Percentiles rank a stretch among this genome's conserved stretches.
Evolutionary conservation across 306 rosid genomes (phyloP).

Genomic region (Cicer yamashitae): DNA sequence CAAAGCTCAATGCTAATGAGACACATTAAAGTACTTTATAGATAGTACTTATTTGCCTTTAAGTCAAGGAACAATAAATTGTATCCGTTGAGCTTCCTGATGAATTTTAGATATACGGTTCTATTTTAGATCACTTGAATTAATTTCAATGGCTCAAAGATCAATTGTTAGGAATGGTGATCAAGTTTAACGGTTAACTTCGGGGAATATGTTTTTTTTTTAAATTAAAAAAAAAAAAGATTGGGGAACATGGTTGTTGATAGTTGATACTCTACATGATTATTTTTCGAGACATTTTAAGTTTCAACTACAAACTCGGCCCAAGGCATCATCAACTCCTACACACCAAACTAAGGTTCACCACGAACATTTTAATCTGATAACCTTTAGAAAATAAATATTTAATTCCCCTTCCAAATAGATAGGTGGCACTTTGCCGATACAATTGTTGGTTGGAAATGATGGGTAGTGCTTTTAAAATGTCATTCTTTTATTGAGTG

Average conservation of each 20-base stretch:
- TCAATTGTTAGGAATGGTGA: neutral
- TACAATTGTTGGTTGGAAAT: no score
- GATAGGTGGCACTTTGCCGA: no score
- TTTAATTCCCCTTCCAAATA: no score
- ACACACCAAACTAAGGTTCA: neutral
- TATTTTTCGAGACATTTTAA: neutral
- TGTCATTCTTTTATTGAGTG: no score
- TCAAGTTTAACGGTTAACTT: neutral
- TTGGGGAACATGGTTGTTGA: neutral
- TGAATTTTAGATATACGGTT: neutral
- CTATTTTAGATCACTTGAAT: neutral
- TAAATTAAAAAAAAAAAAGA: no score
- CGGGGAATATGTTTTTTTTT: no score
- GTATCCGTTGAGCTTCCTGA: neutral
- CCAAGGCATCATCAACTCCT: neutral
- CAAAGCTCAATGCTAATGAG: no score
- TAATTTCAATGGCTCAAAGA: neutral
- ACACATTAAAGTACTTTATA: no score
- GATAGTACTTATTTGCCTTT: no score
- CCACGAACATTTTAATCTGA: neutral
- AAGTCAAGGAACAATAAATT: neutral
- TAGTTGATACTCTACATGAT: neutral
- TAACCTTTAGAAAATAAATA: no score
- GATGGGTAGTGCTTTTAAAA: no score
- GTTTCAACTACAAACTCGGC: neutral